Percentiles rank a stretch among this genome's conserved stretches.
Conservation (phyloP, 2,329 filamentous ascomycete species). For the Thielaviopsis cerberus region DNA sequence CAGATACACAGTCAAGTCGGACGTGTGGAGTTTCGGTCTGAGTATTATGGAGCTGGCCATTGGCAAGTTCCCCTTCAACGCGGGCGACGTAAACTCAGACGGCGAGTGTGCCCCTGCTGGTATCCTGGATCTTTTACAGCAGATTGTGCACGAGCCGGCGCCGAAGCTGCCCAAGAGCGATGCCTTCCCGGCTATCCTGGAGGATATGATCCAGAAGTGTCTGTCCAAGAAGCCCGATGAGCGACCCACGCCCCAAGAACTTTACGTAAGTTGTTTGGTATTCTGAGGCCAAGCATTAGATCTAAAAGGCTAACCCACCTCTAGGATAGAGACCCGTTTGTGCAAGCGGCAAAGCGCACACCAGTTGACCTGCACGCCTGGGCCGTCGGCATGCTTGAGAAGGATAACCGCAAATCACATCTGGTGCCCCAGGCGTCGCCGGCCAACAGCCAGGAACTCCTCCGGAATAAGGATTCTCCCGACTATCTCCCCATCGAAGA, state of each 20-base stretch:
- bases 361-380: constrained; percentile 86
- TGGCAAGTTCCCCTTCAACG: constrained; percentile 85
- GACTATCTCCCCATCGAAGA: constrained; percentile 25
- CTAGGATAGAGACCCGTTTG: constrained; percentile 79
- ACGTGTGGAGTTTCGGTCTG: constrained; percentile 95
- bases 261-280: constrained; percentile 47
- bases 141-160: constrained; percentile 91
- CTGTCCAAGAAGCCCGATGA: constrained; percentile 75
- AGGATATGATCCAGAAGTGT: constrained; percentile 95
- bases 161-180: constrained; percentile 91
- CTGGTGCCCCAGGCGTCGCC: constrained; percentile 65
- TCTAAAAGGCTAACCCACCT: not conserved
- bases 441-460: constrained; percentile 50
- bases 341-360: constrained; percentile 89
- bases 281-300: not conserved
- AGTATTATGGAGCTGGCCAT: constrained; percentile 95
- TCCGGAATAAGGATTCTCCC: constrained; percentile 44
- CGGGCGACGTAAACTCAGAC: constrained; percentile 51
- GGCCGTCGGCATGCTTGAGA: constrained; percentile 86
- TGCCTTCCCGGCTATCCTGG: constrained; percentile 83
- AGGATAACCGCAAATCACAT: constrained; percentile 88
- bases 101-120: constrained; percentile 72
- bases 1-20: constrained; percentile 92
- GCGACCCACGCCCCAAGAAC: constrained; percentile 77
- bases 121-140: constrained; percentile 86